Percentiles rank a stretch among this genome's conserved stretches.
phyloP scores from a whole-genome alignment of 75 land plant species.

The Cupressus sempervirens region DNA sequence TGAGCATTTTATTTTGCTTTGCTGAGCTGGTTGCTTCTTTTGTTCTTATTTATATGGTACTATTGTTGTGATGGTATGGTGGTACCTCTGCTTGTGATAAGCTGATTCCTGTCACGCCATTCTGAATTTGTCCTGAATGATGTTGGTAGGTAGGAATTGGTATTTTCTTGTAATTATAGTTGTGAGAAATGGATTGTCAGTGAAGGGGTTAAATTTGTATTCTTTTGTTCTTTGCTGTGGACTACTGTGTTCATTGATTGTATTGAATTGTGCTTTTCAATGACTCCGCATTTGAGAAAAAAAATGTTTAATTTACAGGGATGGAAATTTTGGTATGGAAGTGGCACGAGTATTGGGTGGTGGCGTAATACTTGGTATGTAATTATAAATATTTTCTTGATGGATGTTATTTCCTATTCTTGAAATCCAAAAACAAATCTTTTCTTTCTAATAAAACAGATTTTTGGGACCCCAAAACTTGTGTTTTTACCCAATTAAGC shows the following conservation, averaged over 20 bases:
- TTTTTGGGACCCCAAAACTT: too few species aligned
- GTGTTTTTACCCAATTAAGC: too few species aligned
- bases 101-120: not conserved
- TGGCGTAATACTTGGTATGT: constrained; percentile 82
- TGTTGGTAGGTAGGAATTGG: not conserved
- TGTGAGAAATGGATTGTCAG: not conserved
- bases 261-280: not conserved
- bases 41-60: not conserved
- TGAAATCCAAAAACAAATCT: too few species aligned
- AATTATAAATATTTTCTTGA: not conserved
- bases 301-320: constrained; percentile 29
- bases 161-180: not conserved
- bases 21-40: not conserved
- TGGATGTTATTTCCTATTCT: not conserved
- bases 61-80: not conserved
- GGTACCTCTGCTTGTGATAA: not conserved
- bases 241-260: not conserved
- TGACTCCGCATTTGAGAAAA: not conserved
- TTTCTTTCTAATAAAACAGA: too few species aligned
- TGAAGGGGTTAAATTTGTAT: not conserved
- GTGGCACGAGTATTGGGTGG: constrained; percentile 89
- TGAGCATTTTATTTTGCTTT: not conserved
- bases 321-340: constrained; percentile 76
- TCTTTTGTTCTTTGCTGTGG: not conserved
- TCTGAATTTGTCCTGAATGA: not conserved